Percentiles rank a stretch among this genome's conserved stretches.
Evolutionary conservation across 2,329 filamentous ascomycete species (phyloP).

Genomic region (Didymella sp.): DNA sequence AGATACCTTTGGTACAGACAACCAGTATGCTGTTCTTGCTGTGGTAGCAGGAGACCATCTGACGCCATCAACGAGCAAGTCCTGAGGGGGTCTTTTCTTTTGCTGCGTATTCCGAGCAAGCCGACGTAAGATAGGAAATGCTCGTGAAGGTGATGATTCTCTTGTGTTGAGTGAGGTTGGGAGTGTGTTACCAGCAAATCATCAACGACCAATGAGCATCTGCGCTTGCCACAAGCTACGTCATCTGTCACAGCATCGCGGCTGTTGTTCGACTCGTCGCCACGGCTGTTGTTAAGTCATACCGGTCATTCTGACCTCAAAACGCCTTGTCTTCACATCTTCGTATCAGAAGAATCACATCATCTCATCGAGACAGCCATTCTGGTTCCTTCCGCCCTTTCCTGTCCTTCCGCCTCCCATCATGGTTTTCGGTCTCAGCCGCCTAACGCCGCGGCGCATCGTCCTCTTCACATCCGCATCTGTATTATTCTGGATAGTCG

Average conservation of each 20-base stretch:
- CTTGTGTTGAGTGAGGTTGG: not conserved
- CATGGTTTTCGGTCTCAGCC: constrained; percentile 35
- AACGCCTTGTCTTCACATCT: not conserved
- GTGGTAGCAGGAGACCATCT: not conserved
- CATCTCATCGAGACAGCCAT: not conserved
- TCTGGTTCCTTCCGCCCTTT: not conserved
- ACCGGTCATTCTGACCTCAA: constrained; percentile 12
- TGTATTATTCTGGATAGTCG: constrained; percentile 44
- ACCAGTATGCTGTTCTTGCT: not conserved
- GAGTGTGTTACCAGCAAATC: not conserved
- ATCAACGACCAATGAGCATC: constrained; percentile 1
- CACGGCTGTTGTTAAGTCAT: constrained; percentile 18
- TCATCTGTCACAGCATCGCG: constrained; percentile 24
- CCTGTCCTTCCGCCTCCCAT: constrained; percentile 6
- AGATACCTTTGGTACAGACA: not conserved
- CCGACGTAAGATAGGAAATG: not conserved
- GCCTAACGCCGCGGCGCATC: constrained; percentile 33
- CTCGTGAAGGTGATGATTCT: not conserved
- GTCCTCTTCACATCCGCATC: constrained; percentile 39
- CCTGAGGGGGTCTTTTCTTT: not conserved
- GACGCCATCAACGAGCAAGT: not conserved
- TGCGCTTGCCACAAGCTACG: constrained; percentile 18
- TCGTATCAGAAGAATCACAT: not conserved
- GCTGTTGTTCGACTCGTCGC: not conserved
- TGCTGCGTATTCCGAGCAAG: not conserved